phyloP scores from a whole-genome alignment of 106 monocot genomes.

The Apostasia shenzhenica region DNA sequence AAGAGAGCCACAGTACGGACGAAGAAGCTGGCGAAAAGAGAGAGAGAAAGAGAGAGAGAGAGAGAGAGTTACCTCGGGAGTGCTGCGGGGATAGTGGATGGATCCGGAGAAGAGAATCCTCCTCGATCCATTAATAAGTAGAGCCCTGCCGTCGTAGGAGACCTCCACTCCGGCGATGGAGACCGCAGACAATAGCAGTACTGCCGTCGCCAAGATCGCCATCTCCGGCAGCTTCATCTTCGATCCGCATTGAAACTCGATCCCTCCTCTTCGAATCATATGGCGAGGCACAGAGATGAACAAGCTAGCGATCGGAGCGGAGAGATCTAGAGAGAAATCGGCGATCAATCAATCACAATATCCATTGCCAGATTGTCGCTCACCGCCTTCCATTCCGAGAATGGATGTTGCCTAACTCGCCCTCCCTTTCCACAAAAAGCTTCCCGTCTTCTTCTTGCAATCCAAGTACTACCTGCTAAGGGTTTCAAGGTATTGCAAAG shows the following conservation, averaged over 20 bases:
- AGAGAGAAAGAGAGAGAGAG: conserved; percentile 12
- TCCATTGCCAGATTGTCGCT: not conserved
- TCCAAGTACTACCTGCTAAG: not conserved
- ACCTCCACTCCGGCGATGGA: conserved; percentile 6
- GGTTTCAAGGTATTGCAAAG: not conserved
- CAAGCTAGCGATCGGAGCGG: not conserved
- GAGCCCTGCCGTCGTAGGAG: conserved; percentile 44
- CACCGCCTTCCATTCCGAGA: not conserved
- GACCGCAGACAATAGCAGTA: not conserved
- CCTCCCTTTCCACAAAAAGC: not conserved
- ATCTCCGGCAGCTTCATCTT: not conserved
- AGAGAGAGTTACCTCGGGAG: conserved; percentile 39
- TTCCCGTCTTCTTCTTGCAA: not conserved
- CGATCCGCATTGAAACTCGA: not conserved
- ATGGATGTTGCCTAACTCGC: not conserved
- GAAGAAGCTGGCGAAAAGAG: not conserved
- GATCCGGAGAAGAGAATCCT: conserved; percentile 68
- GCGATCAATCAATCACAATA: too few relatives aligned
- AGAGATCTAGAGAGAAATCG: too few relatives aligned
- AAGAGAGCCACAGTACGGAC: too few relatives aligned
- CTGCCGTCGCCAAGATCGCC: not conserved
- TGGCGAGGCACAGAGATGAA: too few relatives aligned
- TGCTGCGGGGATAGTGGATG: conserved; percentile 73
- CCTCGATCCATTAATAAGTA: conserved; percentile 47
- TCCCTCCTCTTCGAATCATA: not conserved